These are phyloP conservation scores for Persicaria maculosa DNA, from an alignment of 148 eudicot species.

Conservation along the genomic window DNA sequence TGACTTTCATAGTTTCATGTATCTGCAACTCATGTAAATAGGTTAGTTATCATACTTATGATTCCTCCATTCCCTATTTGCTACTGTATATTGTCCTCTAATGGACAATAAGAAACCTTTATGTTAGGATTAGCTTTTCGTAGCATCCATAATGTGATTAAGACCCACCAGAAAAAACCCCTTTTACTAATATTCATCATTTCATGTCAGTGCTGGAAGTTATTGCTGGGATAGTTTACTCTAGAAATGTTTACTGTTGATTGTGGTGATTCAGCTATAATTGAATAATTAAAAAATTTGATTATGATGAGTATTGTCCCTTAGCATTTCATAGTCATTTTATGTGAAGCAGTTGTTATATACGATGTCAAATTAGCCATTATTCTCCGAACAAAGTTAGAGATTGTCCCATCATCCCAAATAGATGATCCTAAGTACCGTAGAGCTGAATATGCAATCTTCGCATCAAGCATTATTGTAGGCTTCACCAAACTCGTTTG, in stretches of 20 bases:
- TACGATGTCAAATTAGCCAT: conserved; percentile 98
- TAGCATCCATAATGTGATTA: no score
- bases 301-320: background rate
- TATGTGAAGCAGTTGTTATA: conserved; percentile 98
- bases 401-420: no score
- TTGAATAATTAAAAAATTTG: background rate
- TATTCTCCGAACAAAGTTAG: conserved; percentile 96
- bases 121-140: no score
- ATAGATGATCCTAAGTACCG: no score
- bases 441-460: conserved; percentile 96
- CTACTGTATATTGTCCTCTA: no score
- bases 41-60: no score
- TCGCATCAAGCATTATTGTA: conserved; percentile 90
- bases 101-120: no score
- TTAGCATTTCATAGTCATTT: conserved; percentile 59
- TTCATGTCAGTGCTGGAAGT: background rate
- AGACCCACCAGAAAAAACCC: no score
- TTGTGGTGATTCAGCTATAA: background rate
- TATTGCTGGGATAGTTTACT: background rate
- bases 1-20: no score
- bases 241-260: background rate
- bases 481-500: conserved; percentile 97
- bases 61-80: no score
- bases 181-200: no score
- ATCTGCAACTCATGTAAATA: no score